Evolutionary conservation across 1,139 yeast genomes (phyloP).

Genomic region (Arxiozyma heterogenica): DNA sequence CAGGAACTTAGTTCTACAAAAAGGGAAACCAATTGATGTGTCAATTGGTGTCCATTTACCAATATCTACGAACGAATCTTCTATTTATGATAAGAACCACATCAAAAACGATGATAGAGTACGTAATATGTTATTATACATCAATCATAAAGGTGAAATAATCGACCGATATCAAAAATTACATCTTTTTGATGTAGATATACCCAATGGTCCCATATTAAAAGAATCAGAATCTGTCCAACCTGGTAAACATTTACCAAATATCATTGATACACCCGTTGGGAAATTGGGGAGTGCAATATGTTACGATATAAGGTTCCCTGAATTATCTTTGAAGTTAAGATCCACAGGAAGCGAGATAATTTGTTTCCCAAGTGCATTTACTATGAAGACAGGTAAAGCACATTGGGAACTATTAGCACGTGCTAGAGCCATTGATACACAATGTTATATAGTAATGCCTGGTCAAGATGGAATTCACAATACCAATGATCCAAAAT

Average conservation of each 20-base stretch:
- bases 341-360: slow-evolving; percentile 69
- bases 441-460: slow-evolving; percentile 80
- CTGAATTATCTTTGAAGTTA: slow-evolving; percentile 62
- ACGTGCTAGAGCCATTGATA: slow-evolving; percentile 74
- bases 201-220: slow-evolving; percentile 62
- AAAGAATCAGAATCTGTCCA: slow-evolving; percentile 74
- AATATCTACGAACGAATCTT: slow-evolving; percentile 13
- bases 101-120: slow-evolving; percentile 36
- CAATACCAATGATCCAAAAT: slow-evolving; percentile 30
- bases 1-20: slow-evolving; percentile 28
- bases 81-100: background rate
- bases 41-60: slow-evolving; percentile 86
- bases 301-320: slow-evolving; percentile 85
- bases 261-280: slow-evolving; percentile 50
- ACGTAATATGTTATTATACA: slow-evolving; percentile 64
- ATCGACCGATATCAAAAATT: slow-evolving; percentile 68
- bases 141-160: slow-evolving; percentile 55
- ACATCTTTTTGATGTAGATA: slow-evolving; percentile 83
- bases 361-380: slow-evolving; percentile 80
- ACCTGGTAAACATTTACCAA: slow-evolving; percentile 51
- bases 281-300: slow-evolving; percentile 68
- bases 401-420: slow-evolving; percentile 86
- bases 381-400: slow-evolving; percentile 81
- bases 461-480: slow-evolving; percentile 89
- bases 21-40: slow-evolving; percentile 35